A percentile compares a stretch with the other conserved stretches of the same genome.
These are phyloP conservation scores for Noccaea bulbosa DNA, from an alignment of 345 rosid species.

Conservation along the genomic window DNA sequence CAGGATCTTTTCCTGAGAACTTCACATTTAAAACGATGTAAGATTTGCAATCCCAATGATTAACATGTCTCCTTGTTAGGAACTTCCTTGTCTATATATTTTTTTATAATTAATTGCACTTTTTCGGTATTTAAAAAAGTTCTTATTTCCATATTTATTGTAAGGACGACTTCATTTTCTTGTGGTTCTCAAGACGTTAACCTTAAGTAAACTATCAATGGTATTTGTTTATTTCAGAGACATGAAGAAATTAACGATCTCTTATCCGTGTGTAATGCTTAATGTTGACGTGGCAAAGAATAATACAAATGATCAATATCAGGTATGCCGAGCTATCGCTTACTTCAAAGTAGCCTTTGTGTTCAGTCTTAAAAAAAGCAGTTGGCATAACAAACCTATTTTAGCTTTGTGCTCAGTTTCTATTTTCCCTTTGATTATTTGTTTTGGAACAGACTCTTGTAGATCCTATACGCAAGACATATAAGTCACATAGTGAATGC, in stretches of 20 bases:
- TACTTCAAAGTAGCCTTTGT: conserved; percentile 2
- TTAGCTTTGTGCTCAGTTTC: conserved; percentile 23
- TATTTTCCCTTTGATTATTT: conserved; percentile 30
- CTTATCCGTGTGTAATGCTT: conserved; percentile 98
- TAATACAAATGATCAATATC: conserved; percentile 96
- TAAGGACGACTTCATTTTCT: conserved; percentile 23
- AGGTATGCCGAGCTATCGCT: conserved; percentile 53
- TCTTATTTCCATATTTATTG: conserved; percentile 18
- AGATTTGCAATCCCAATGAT: conserved; percentile 41
- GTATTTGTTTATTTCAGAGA: conserved; percentile 57
- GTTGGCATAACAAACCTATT: background rate
- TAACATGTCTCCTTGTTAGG: background rate
- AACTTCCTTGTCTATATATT: conserved; percentile 6
- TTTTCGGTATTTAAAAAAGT: background rate
- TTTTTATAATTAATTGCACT: background rate
- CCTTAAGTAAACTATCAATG: conserved; percentile 33
- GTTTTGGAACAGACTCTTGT: conserved; percentile 66
- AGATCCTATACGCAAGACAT: conserved; percentile 76
- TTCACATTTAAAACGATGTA: conserved; percentile 91
- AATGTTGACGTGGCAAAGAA: conserved; percentile 92
- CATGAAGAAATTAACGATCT: conserved; percentile 80
- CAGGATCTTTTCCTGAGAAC: conserved; percentile 96
- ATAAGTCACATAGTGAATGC: conserved; percentile 87
- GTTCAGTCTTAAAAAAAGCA: conserved; percentile 19
- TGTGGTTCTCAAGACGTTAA: conserved; percentile 23